Evolutionary conservation across 352 stramenopile genomes (phyloP), one percentile per base, ranked within the genome.

Genomic region (Pythium aquatile): DNA sequence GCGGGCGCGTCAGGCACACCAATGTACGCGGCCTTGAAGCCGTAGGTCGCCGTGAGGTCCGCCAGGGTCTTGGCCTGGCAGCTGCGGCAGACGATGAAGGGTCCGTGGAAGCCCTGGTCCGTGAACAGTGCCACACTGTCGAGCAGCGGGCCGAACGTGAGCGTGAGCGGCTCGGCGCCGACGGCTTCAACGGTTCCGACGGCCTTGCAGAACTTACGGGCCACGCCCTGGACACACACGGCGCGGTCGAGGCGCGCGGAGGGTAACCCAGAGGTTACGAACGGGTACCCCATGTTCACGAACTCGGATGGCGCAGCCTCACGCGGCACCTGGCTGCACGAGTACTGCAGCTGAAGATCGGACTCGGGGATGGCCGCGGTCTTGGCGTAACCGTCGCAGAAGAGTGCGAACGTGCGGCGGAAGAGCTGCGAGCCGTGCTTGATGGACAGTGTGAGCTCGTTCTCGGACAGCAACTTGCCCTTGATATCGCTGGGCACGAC

Each of bases 301-400:
- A 61, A 10, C 0, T 52, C 55, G 4, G 55, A 28, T 11, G 55
- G 28, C 0, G 55, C 28, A 5, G 26, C 20, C 13, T 14, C 26
- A 28, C 28, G 55, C 5, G 26, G 55, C 26, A 44, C 42, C 30
- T 61, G 26, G 28, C 16, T 42, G 28, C 55, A 61, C 24, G 55
- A 20, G 28, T 61, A 61, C 7, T 29, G 55, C 3, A 61, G 55
- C 55, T 54, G 40, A 7, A 61, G 39, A 39, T 61, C 55, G 6
- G 16, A 44, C 40, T 61, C 26, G 3, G 42, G 14, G 11, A 61
- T 2, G 3, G 16, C 2, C 14, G 30, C 51, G 26, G 6, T 3
- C 55, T 61, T 61, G 40, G 10, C 30, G 39, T 61, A 54, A 6
- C 55, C 55, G 28, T 61, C 55, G 16, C 55, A 61, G 42, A 61